phyloP scores from a whole-genome alignment of 2,329 filamentous ascomycete genomes.

The Sphaerulina vaccinii region DNA sequence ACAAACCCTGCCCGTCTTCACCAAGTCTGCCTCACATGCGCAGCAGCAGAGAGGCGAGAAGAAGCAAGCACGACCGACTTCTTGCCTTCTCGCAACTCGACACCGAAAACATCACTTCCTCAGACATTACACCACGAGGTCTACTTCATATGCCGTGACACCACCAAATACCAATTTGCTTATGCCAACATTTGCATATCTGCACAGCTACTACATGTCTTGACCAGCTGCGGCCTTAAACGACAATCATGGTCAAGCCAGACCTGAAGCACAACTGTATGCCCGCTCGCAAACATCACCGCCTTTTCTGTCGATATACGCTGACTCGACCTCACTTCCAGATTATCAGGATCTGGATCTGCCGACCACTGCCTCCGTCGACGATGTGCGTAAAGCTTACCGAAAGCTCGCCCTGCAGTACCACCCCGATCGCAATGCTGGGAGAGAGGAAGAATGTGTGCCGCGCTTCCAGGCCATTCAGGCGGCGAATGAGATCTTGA shows the following conservation, averaged over 20 bases:
- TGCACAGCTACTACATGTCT: slow-evolving; percentile 15
- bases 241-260: slow-evolving; percentile 38
- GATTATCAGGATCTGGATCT: slow-evolving; percentile 74
- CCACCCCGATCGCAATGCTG: slow-evolving; percentile 86
- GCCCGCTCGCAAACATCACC: background rate
- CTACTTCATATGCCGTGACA: slow-evolving; percentile 18
- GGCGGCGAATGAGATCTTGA: slow-evolving; percentile 76
- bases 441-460: slow-evolving; percentile 74
- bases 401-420: slow-evolving; percentile 80
- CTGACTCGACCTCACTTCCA: slow-evolving; percentile 16
- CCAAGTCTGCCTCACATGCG: background rate
- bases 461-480: slow-evolving; percentile 84
- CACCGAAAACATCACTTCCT: background rate
- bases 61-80: background rate
- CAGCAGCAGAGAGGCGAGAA: background rate
- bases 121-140: background rate
- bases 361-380: slow-evolving; percentile 62
- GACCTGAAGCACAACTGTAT: slow-evolving; percentile 35
- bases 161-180: slow-evolving; percentile 3
- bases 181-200: slow-evolving; percentile 10
- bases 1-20: background rate
- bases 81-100: background rate
- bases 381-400: slow-evolving; percentile 83
- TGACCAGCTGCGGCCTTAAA: slow-evolving; percentile 14
- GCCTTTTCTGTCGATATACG: background rate